phyloP scores from a whole-genome alignment of 1,284 basidiomycete genomes.

The Boletus smithii region DNA sequence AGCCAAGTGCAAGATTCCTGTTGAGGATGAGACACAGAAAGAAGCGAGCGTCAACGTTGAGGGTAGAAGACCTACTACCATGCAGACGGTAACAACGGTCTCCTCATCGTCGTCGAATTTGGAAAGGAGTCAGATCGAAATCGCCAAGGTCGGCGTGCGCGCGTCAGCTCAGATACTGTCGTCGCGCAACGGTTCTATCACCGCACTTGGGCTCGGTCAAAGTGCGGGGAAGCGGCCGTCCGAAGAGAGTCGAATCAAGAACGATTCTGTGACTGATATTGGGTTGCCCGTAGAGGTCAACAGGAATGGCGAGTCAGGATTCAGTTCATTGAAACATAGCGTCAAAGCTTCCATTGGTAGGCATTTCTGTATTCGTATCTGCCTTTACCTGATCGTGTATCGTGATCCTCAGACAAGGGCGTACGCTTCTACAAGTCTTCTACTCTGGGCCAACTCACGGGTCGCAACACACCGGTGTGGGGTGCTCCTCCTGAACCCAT shows the following conservation, averaged over 20 bases:
- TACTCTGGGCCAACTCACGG: conserved; percentile 40
- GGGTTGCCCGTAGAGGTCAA: conserved; percentile 26
- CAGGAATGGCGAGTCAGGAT: conserved; percentile 28
- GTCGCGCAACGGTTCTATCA: conserved; percentile 25
- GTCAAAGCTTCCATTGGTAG: conserved; percentile 69
- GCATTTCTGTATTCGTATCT: conserved; percentile 15
- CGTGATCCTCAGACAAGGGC: conserved; percentile 39
- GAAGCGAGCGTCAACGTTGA: neutral
- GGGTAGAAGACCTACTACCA: conserved; percentile 6
- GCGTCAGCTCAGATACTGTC: conserved; percentile 28
- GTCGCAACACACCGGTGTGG: conserved; percentile 43
- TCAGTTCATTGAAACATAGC: conserved; percentile 52
- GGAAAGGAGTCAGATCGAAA: conserved; percentile 31
- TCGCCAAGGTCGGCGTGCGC: conserved; percentile 29
- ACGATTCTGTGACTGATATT: conserved; percentile 18
- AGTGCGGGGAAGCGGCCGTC: conserved; percentile 9
- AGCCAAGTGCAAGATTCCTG: conserved; percentile 9
- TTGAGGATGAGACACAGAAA: conserved; percentile 19
- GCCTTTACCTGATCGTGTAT: neutral
- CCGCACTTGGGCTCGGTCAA: conserved; percentile 14
- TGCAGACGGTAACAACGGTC: conserved; percentile 16
- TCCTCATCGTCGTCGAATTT: conserved; percentile 22
- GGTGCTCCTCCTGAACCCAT: conserved; percentile 31
- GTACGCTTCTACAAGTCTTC: conserved; percentile 52
- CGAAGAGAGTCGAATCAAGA: conserved; percentile 8